A percentile compares a stretch with the other conserved stretches of the same genome.
Evolutionary conservation across 225 moss, liverwort and hornwort species (phyloP).

Genomic region (Pseudoscleropodium purum): DNA sequence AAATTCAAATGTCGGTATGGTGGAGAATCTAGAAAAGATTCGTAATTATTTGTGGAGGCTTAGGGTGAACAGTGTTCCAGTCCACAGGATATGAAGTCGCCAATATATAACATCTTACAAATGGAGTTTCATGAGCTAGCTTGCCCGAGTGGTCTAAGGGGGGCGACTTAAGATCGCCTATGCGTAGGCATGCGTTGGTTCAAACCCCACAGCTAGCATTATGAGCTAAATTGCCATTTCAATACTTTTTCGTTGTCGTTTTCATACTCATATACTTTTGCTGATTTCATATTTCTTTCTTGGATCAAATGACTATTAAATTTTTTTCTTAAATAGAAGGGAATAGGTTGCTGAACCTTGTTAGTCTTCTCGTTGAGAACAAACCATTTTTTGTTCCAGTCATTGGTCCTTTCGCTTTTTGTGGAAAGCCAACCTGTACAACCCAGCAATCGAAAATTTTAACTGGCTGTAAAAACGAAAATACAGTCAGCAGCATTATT

Average conservation of each 20-base stretch:
- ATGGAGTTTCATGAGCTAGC: not conserved
- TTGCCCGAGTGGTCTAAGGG: constrained; percentile 99
- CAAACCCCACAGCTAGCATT: constrained; percentile 95
- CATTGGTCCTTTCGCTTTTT: constrained; percentile 56
- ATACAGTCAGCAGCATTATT: not conserved
- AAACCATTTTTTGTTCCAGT: constrained; percentile 91
- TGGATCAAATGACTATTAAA: not conserved
- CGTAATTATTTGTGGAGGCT: not conserved
- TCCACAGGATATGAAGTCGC: not conserved
- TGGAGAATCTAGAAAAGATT: not conserved
- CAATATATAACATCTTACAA: not conserved
- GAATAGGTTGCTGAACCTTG: constrained; percentile 35
- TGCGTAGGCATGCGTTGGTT: constrained; percentile 97
- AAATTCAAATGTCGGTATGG: not conserved
- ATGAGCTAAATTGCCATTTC: too few relatives aligned
- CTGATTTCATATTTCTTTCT: not conserved
- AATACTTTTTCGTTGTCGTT: too few relatives aligned
- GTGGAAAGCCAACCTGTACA: constrained; percentile 69
- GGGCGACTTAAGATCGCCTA: constrained; percentile 99
- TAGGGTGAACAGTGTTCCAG: not conserved
- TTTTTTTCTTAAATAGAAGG: not conserved
- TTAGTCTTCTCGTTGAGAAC: constrained; percentile 88
- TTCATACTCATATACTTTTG: too few relatives aligned
- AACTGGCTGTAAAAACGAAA: not conserved
- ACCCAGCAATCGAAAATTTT: not conserved